Evolutionary conservation across 1,284 basidiomycete species (phyloP).

Genomic region (Microbotryum violaceum): DNA sequence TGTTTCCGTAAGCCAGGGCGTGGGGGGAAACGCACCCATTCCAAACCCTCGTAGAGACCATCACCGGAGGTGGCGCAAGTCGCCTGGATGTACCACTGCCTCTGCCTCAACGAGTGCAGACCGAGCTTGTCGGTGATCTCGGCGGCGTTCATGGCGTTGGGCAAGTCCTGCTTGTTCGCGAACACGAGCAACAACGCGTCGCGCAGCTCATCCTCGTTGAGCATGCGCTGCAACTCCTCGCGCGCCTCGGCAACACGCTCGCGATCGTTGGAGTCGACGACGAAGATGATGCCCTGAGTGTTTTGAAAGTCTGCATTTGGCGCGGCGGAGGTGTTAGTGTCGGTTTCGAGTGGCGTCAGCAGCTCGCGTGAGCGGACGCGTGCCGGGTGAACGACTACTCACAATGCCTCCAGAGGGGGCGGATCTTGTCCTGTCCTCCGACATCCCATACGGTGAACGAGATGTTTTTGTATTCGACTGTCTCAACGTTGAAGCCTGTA

Average conservation of each 20-base stretch:
- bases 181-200: conserved; percentile 98
- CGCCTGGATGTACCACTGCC: conserved; percentile 99
- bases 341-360: background rate
- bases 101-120: conserved; percentile 89
- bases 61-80: conserved; percentile 98
- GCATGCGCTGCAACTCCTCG: conserved; percentile 98
- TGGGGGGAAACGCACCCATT: conserved; percentile 42
- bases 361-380: background rate
- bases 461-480: conserved; percentile 99
- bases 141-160: conserved; percentile 98
- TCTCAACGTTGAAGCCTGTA: conserved; percentile 96
- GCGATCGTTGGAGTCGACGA: conserved; percentile 99
- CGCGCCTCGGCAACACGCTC: conserved; percentile 99
- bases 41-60: conserved; percentile 96
- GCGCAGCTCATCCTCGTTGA: conserved; percentile 98
- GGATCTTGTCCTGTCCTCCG: conserved; percentile 97
- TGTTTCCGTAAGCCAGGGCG: background rate
- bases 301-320: conserved; percentile 90
- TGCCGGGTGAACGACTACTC: conserved; percentile 42
- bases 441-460: conserved; percentile 99
- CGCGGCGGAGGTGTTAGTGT: background rate
- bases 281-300: conserved; percentile 99
- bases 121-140: conserved; percentile 99
- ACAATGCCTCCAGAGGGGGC: conserved; percentile 99
- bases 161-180: conserved; percentile 98